These are phyloP conservation scores for Kazachstania sp. DNA, from an alignment of 1,139 yeast species.

Conservation along the genomic window DNA sequence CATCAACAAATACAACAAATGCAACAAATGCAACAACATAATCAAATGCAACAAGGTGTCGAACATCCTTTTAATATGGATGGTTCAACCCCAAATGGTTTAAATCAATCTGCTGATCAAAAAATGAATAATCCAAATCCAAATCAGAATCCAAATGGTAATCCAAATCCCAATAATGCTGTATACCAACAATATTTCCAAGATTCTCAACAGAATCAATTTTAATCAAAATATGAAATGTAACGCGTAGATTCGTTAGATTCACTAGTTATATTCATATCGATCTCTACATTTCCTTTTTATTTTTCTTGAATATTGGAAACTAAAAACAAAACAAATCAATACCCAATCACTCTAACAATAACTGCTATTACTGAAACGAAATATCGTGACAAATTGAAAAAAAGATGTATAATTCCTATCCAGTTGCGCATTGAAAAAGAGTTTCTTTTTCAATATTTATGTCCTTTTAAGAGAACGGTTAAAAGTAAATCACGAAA, in stretches of 20 bases:
- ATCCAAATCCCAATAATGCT: slow-evolving; percentile 35
- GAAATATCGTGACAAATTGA: too few relatives aligned
- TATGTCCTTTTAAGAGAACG: not conserved
- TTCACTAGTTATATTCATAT: too few relatives aligned
- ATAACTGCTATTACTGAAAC: too few relatives aligned
- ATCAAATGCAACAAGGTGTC: slow-evolving; percentile 2
- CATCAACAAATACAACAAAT: slow-evolving; percentile 16
- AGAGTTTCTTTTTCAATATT: too few relatives aligned
- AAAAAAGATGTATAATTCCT: too few relatives aligned
- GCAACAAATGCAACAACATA: slow-evolving; percentile 35
- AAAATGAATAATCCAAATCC: slow-evolving; percentile 1
- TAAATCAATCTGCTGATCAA: not conserved
- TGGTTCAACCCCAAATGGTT: slow-evolving; percentile 20
- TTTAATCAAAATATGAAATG: slow-evolving; percentile 10
- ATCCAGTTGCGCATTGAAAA: too few relatives aligned
- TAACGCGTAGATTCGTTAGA: too few relatives aligned
- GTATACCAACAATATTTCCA: slow-evolving; percentile 55
- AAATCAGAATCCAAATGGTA: not conserved
- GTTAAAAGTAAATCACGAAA: not conserved
- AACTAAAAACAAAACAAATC: too few relatives aligned
- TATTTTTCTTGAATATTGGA: too few relatives aligned
- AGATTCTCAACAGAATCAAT: slow-evolving; percentile 40
- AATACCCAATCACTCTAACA: too few relatives aligned
- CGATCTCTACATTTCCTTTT: too few relatives aligned
- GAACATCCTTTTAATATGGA: slow-evolving; percentile 7